These are phyloP conservation scores for Tuber borchii DNA, from an alignment of 495 filamentous ascomycete genomes.

Conservation along the genomic window DNA sequence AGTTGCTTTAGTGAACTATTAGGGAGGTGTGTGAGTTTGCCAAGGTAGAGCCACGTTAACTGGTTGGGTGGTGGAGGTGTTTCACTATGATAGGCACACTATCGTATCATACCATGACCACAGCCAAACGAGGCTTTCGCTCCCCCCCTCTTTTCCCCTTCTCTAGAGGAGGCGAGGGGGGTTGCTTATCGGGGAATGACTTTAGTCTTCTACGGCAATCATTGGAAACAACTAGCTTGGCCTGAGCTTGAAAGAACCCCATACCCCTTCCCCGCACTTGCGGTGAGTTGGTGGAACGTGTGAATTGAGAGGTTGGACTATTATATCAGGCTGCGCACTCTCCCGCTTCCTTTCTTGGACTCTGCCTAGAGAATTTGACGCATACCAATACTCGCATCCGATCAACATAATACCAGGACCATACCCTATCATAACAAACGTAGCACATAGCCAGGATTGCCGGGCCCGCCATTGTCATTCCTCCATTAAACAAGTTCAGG, in stretches of 20 bases:
- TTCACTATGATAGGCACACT: background rate
- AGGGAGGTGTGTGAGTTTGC: no score
- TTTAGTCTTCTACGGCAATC: background rate
- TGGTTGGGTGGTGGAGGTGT: background rate
- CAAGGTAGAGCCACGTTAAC: no score
- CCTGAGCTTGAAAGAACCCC: background rate
- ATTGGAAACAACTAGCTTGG: background rate
- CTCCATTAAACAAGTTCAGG: background rate
- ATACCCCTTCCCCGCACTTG: background rate
- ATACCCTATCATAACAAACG: background rate
- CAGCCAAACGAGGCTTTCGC: background rate
- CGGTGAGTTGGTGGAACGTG: background rate
- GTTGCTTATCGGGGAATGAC: background rate
- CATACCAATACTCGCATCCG: background rate
- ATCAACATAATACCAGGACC: background rate
- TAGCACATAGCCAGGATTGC: background rate
- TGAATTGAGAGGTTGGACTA: background rate
- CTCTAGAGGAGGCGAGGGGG: background rate
- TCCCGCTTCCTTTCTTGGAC: background rate
- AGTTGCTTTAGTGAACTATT: no score
- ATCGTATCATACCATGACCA: background rate
- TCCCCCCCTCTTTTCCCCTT: background rate
- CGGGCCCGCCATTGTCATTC: background rate
- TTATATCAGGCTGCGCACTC: background rate
- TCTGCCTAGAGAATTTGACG: background rate